Evolutionary conservation across 345 rosid genomes (phyloP), one percentile per base, ranked within the genome.

Genomic region (Salix purpurea): DNA sequence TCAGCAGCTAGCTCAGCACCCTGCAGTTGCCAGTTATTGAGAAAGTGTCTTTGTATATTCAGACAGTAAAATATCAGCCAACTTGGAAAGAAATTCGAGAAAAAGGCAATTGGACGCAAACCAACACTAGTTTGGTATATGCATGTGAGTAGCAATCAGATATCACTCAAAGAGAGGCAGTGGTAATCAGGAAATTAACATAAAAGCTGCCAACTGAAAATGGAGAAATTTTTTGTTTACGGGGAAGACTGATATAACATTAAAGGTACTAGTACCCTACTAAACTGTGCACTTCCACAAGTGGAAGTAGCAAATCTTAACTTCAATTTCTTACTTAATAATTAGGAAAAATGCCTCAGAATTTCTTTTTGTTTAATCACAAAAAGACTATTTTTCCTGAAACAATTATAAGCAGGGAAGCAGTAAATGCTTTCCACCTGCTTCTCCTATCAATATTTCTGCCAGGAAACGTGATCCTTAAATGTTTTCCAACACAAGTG

Each of bases 1-100:
- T 96, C 91, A 67, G 89, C 94, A 72, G 96, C 91, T 78, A 96
- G 90, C 81, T 96, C 97, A 19, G 92, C 95, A 78, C 99, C 99
- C 98, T 96, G 79, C 52, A 58, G 28, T 64, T 39, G 73, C 24
- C n/a, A 72, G 67, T 62, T 14, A 62, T 65, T 3, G 34, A 39
- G 60, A 15, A 52, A 65, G 56, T 24, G 0, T 50, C 24, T 46
- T 18, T 44, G 40, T 19, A n/a, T 56, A 56, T 24, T 34, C 37
- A 16, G 2, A 4, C 48, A 74, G 21, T 24, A 13, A 74, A 48
- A 65, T 65, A 6, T 2, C 23, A 21, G 13, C 48, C 3, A 7
- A 39, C 28, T 16, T 2, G 2, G 32, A 72, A 15, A 9, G 8
- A 61, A 50, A 70, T 8, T 34, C 9, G 11, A 30, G 8, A 34